Evolutionary conservation across 352 stramenopile genomes (phyloP).

Genomic region (Aphanomyces cochlioides): DNA sequence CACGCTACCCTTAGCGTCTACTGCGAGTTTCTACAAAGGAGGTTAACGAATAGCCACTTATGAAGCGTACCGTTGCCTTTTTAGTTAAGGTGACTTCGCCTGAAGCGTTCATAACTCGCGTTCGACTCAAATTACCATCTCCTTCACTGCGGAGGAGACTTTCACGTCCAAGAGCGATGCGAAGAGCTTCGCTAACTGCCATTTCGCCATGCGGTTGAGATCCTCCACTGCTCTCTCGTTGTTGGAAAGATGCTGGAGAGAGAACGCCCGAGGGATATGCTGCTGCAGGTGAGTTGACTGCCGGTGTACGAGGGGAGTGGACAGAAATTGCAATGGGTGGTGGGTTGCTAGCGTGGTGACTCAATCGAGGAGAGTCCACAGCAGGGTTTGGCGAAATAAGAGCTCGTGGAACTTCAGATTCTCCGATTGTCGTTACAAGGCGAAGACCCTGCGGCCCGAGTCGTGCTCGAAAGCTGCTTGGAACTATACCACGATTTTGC

Average conservation of each 20-base stretch:
- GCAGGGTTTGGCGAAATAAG: slow-evolving; percentile 83
- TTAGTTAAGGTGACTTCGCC: slow-evolving; percentile 16
- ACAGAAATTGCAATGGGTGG: slow-evolving; percentile 27
- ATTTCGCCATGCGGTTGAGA: slow-evolving; percentile 36
- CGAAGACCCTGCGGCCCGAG: slow-evolving; percentile 63
- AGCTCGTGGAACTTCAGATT: slow-evolving; percentile 73
- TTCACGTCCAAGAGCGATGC: slow-evolving; percentile 66
- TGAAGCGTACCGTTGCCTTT: slow-evolving; percentile 1
- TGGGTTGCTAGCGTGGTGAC: slow-evolving; percentile 59
- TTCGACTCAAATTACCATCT: not conserved
- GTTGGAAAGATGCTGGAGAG: slow-evolving; percentile 79
- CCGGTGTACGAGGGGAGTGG: slow-evolving; percentile 65
- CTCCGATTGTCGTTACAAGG: slow-evolving; percentile 74
- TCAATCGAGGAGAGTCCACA: slow-evolving; percentile 73
- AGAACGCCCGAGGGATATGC: slow-evolving; percentile 42
- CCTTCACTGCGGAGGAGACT: slow-evolving; percentile 6
- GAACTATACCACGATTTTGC: slow-evolving; percentile 62
- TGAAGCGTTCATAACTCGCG: slow-evolving; percentile 10
- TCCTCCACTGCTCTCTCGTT: slow-evolving; percentile 55
- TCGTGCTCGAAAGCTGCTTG: slow-evolving; percentile 31
- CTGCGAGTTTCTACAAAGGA: slow-evolving; percentile 16
- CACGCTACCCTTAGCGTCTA: not conserved
- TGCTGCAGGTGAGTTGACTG: slow-evolving; percentile 45
- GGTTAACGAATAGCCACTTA: not conserved
- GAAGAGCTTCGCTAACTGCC: slow-evolving; percentile 51